A percentile compares a stretch with the other conserved stretches of the same genome.
Conservation (phyloP, 768 basidiomycete genomes). For the Calocera viscosa region DNA sequence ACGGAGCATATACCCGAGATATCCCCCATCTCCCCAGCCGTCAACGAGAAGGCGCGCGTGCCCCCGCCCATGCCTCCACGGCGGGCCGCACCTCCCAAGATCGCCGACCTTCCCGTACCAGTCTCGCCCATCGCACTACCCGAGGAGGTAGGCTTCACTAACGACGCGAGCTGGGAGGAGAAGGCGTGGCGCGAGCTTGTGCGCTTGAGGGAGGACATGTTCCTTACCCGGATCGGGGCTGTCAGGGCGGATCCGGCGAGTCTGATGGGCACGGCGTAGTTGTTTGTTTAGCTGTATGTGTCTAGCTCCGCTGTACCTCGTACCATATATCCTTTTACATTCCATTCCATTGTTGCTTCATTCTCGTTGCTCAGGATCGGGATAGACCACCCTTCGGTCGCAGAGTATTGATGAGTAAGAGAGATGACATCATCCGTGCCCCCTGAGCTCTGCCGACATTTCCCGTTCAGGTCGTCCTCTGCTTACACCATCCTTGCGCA, state of each 20-base stretch:
- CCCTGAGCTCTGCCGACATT: not conserved
- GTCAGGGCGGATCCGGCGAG: slow-evolving; percentile 13
- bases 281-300: not conserved
- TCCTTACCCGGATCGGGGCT: slow-evolving; percentile 67
- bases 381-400: not conserved
- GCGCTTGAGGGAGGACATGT: slow-evolving; percentile 68
- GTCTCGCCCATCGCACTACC: slow-evolving; percentile 9
- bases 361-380: not conserved
- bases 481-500: slow-evolving; percentile 2
- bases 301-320: not conserved
- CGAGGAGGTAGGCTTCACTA: slow-evolving; percentile 28
- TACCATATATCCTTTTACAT: not conserved
- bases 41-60: not conserved
- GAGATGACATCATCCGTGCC: not conserved
- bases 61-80: not conserved
- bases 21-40: not conserved
- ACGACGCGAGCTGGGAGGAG: slow-evolving; percentile 72
- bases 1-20: slow-evolving; percentile 2
- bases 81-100: not conserved
- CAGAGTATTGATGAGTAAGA: not conserved
- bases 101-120: not conserved
- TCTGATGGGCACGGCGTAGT: not conserved
- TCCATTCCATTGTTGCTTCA: not conserved
- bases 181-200: slow-evolving; percentile 70
- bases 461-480: not conserved